Evolutionary conservation across 768 basidiomycete genomes (phyloP).

Genomic region (Asterophora parasitica): DNA sequence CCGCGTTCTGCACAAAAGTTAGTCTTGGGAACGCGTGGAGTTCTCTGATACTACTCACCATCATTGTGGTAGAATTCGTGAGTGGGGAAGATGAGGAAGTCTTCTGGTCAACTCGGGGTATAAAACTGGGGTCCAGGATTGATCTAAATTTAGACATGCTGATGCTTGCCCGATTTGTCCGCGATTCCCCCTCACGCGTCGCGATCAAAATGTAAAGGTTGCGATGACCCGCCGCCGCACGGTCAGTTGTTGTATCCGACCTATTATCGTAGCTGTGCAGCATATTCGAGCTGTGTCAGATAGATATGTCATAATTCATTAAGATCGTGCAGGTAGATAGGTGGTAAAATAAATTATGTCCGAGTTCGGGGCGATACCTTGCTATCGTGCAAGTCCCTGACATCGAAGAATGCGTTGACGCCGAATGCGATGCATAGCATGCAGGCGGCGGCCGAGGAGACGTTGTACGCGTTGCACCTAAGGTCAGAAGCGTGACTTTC

Average conservation of each 20-base stretch:
- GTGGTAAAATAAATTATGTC: conserved; percentile 10
- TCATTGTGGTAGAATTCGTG: background rate
- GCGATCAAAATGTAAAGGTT: too few species aligned
- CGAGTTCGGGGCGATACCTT: conserved; percentile 59
- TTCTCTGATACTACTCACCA: conserved; percentile 3
- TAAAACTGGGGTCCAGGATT: too few species aligned
- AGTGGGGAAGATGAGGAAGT: too few species aligned
- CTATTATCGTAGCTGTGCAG: background rate
- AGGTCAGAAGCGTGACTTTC: background rate
- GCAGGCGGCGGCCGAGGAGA: conserved; percentile 59
- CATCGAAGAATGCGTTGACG: conserved; percentile 56
- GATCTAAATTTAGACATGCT: conserved; percentile 7
- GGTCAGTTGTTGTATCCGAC: background rate
- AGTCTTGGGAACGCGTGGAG: background rate
- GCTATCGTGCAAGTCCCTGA: conserved; percentile 60
- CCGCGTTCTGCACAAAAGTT: conserved; percentile 17
- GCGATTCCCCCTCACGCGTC: too few species aligned
- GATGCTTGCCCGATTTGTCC: too few species aligned
- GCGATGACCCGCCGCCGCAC: too few species aligned
- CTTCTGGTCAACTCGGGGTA: too few species aligned
- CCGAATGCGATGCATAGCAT: conserved; percentile 52
- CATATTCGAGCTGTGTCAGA: background rate
- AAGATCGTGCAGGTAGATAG: background rate
- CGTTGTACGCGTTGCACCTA: conserved; percentile 72
- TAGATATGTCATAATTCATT: conserved; percentile 3